Base-by-base conservation (phyloP, 176 grass and related monocot species). In the Oryza nivara region DNA sequence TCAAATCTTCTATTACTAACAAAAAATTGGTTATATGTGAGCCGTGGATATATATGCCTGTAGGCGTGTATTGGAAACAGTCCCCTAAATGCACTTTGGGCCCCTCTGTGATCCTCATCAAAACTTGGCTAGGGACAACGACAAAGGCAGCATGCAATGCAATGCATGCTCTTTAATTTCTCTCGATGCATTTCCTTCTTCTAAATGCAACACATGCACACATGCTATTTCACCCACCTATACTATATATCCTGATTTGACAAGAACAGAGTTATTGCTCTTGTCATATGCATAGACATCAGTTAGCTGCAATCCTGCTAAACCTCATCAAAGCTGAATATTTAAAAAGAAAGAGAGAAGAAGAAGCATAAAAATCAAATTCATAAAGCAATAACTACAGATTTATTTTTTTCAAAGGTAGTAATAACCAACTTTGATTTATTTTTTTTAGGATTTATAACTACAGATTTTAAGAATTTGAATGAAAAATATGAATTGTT, bases 181-280 rank as follows among this genome's bases (percentile, higher is more conserved):
- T 38, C 25, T 44, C 20, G 2, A 49, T 45, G 63, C 38, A 67
- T 67, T 80, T 60, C 22, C 22, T 32, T 28, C 45, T 3, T 40
- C 34, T 47, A 13, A 61, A 70, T 46, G 61, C 25, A 49, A 48
- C 64, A n/a, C 64, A 68, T 49, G 8, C 77, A 47, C 12, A 35
- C 26, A 61, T 61, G 56, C 19, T 52, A 32, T 5, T 19, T 26
- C 44, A 43, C 51, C 22, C 16, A 77, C 41, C 30, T 16, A 9
- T 17, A 52, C 49, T 47, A 11, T 41, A 70, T 52, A 70, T 77
- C 66, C 9, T 14, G 66, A 78, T 78, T 70, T 49, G 68, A 85
- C 83, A 77, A 44, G 48, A 14, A 17, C 23, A 74, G 72, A 26
- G 4, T 9, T 9, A 30, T 30, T 30, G 23, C 72, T 10, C 45